A percentile compares a stretch with the other conserved stretches of the same genome.
Conservation (phyloP, 164 flowering plant species). For the Piper betle region DNA sequence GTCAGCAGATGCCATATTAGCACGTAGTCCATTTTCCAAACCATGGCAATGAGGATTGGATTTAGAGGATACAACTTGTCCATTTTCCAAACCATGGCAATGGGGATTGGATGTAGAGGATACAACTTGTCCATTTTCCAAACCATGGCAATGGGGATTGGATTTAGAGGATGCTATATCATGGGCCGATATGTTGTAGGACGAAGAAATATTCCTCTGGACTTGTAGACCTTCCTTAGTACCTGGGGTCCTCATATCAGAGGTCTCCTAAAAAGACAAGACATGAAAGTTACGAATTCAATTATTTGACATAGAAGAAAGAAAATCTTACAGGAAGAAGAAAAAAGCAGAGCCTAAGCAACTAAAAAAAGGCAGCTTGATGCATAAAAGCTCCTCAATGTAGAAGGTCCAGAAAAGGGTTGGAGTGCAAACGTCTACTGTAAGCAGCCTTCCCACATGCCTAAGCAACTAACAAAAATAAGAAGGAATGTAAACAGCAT, state of each 20-base stretch:
- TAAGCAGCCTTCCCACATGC: too few species aligned
- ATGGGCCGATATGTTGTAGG: not conserved
- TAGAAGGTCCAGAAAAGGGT: too few species aligned
- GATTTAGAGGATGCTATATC: slow-evolving; percentile 14
- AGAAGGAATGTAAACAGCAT: too few species aligned
- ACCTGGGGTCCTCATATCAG: slow-evolving; percentile 15
- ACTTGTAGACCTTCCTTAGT: slow-evolving; percentile 1
- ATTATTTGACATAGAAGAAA: too few species aligned
- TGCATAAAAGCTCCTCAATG: too few species aligned
- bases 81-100: slow-evolving; percentile 19
- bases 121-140: slow-evolving; percentile 14
- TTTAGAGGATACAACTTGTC: slow-evolving; percentile 10
- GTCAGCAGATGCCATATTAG: slow-evolving; percentile 14
- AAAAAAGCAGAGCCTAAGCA: too few species aligned
- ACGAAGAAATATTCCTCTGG: too few species aligned
- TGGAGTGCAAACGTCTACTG: too few species aligned
- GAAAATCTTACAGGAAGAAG: too few species aligned
- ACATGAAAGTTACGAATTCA: too few species aligned
- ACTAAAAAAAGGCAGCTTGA: too few species aligned
- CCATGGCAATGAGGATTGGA: slow-evolving; percentile 16
- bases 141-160: slow-evolving; percentile 17
- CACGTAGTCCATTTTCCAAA: slow-evolving; percentile 16
- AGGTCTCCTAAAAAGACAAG: slow-evolving; percentile 25
- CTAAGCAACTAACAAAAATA: too few species aligned
- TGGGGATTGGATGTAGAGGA: slow-evolving; percentile 12